Evolutionary conservation across 2,329 filamentous ascomycete genomes (phyloP).

Genomic region (Dryadomyces sulphureus): DNA sequence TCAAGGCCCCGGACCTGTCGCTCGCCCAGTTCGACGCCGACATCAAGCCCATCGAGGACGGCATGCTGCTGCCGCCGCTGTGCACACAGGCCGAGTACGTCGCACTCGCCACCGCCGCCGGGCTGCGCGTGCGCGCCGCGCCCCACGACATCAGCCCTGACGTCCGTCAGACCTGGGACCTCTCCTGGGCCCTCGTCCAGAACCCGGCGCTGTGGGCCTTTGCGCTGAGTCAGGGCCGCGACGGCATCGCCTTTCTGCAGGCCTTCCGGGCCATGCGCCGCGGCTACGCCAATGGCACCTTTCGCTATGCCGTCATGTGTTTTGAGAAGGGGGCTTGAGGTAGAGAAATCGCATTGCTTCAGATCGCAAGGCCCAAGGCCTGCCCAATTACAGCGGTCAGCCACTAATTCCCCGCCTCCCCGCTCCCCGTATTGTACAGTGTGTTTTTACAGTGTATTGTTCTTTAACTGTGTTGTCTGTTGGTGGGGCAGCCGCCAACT

Average conservation of each 20-base stretch:
- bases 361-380: too few species aligned
- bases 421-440: too few species aligned
- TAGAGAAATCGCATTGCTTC: background rate
- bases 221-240: slow-evolving; percentile 42
- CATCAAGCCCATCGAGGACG: slow-evolving; percentile 46
- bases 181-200: slow-evolving; percentile 45
- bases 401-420: too few species aligned
- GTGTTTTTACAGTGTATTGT: too few species aligned
- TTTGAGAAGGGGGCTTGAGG: slow-evolving; percentile 31
- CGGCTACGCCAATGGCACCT: slow-evolving; percentile 42
- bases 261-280: slow-evolving; percentile 46
- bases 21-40: slow-evolving; percentile 30
- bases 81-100: slow-evolving; percentile 40
- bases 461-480: background rate
- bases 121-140: slow-evolving; percentile 26
- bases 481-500: too few species aligned
- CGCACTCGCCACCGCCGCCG: slow-evolving; percentile 29
- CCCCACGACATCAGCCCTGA: slow-evolving; percentile 43
- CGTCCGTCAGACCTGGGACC: slow-evolving; percentile 47
- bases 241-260: slow-evolving; percentile 45
- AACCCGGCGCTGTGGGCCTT: slow-evolving; percentile 47
- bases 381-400: too few species aligned
- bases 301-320: slow-evolving; percentile 42
- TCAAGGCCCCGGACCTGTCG: slow-evolving; percentile 34
- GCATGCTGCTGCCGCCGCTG: slow-evolving; percentile 44